Conservation (phyloP, 306 rosid species). For the Cicer cuneatum region DNA sequence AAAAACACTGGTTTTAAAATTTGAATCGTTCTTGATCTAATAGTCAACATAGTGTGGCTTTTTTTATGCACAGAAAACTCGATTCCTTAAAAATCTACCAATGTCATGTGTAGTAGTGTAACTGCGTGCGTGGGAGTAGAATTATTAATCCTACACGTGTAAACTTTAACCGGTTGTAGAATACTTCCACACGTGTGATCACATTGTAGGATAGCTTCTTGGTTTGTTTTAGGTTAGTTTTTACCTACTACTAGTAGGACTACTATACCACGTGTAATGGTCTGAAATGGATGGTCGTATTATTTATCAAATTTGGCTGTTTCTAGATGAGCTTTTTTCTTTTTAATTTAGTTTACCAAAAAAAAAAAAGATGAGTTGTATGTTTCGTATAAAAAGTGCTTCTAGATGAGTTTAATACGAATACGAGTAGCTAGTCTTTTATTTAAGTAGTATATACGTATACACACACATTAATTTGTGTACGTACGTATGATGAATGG, state of each 20-base stretch:
- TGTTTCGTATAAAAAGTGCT: too few relatives aligned
- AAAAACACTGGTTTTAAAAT: too few relatives aligned
- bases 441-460: too few relatives aligned
- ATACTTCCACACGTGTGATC: not conserved
- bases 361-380: too few relatives aligned
- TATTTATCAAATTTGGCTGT: not conserved
- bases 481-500: too few relatives aligned
- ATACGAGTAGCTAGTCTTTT: too few relatives aligned
- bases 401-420: too few relatives aligned
- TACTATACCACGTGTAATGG: constrained; percentile 10
- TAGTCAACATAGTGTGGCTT: too few relatives aligned
- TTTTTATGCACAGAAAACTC: too few relatives aligned
- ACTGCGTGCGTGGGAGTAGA: not conserved
- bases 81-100: not conserved
- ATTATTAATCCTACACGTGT: not conserved
- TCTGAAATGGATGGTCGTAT: constrained; percentile 4
- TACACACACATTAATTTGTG: too few relatives aligned
- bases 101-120: not conserved
- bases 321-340: constrained; percentile 32
- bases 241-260: not conserved
- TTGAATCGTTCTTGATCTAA: too few relatives aligned
- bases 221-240: not conserved
- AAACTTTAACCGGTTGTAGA: not conserved
- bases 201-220: not conserved
- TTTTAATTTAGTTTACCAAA: too few relatives aligned